These are phyloP conservation scores for Pisolithus orientalis DNA, from an alignment of 768 basidiomycete species.

Conservation along the genomic window DNA sequence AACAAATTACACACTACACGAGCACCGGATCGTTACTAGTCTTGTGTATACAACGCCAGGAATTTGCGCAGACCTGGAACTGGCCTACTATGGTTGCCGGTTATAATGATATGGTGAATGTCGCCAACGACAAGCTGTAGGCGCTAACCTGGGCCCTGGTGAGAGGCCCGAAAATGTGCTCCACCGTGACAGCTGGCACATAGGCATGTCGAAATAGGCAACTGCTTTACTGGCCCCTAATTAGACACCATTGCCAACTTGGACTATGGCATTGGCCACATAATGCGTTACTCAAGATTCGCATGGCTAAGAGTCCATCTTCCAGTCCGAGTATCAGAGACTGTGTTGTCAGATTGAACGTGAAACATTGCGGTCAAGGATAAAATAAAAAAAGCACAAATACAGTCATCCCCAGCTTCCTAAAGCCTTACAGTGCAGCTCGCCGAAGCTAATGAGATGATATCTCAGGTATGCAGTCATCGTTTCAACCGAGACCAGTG, in stretches of 20 bases:
- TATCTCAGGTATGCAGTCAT: conserved; percentile 1
- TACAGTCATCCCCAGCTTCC: conserved; percentile 33
- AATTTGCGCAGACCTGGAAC: conserved; percentile 13
- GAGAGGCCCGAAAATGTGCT: not conserved
- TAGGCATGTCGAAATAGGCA: no score
- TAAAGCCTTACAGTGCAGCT: conserved; percentile 20
- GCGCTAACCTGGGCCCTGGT: no score
- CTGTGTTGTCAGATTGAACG: conserved; percentile 16
- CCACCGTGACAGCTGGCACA: not conserved
- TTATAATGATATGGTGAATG: not conserved
- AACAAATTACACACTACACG: not conserved
- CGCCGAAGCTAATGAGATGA: conserved; percentile 15
- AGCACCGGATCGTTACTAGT: conserved; percentile 50
- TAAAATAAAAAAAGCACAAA: conserved; percentile 31
- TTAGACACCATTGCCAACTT: no score
- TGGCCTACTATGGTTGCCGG: conserved; percentile 3
- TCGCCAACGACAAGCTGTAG: no score
- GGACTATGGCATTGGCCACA: no score
- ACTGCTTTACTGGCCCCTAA: no score
- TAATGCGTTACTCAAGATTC: no score
- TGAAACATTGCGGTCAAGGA: conserved; percentile 15
- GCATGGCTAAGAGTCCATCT: no score
- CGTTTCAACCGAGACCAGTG: conserved; percentile 1
- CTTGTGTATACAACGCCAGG: conserved; percentile 56
- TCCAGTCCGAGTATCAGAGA: not conserved